Percentiles rank a stretch among this genome's conserved stretches.
phyloP scores from a whole-genome alignment of 2,329 filamentous ascomycete species.

The Ploettnerulaceae sp. region DNA sequence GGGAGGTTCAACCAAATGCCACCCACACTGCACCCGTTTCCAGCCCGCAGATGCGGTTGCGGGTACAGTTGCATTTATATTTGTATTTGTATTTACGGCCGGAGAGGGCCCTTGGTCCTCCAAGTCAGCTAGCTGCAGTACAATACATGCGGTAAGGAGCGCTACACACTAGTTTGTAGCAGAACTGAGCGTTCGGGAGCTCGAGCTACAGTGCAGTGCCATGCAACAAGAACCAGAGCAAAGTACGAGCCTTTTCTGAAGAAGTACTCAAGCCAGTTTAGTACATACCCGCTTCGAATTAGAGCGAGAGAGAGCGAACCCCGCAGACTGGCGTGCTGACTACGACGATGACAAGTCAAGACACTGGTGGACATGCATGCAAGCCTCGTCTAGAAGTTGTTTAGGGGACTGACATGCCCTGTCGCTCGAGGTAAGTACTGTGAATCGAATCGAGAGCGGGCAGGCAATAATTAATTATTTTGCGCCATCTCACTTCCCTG shows the following conservation, averaged over 20 bases:
- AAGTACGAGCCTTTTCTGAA: no score
- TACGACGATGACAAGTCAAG: constrained; percentile 14
- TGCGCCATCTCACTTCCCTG: constrained; percentile 22
- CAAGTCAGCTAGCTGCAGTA: no score
- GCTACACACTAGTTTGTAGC: background rate
- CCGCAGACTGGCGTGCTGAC: constrained; percentile 9
- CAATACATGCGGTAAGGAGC: no score
- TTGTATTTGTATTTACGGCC: constrained; percentile 7
- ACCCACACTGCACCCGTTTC: constrained; percentile 11
- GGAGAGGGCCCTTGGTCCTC: constrained; percentile 8
- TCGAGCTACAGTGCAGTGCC: background rate
- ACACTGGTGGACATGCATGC: constrained; percentile 3
- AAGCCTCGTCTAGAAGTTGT: constrained; percentile 15
- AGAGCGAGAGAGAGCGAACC: constrained; percentile 6
- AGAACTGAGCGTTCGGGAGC: background rate
- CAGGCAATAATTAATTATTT: constrained; percentile 24
- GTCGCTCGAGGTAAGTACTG: constrained; percentile 47
- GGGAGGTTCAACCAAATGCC: constrained; percentile 6
- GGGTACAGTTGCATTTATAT: background rate
- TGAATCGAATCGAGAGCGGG: constrained; percentile 34
- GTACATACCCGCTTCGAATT: background rate
- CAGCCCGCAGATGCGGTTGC: constrained; percentile 3
- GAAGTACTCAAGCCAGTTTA: no score
- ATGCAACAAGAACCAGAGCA: background rate
- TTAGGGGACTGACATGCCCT: constrained; percentile 35